Evolutionary conservation across 1,139 yeast genomes (phyloP), one percentile per base, ranked within the genome.

Genomic region (Candida sojae): DNA sequence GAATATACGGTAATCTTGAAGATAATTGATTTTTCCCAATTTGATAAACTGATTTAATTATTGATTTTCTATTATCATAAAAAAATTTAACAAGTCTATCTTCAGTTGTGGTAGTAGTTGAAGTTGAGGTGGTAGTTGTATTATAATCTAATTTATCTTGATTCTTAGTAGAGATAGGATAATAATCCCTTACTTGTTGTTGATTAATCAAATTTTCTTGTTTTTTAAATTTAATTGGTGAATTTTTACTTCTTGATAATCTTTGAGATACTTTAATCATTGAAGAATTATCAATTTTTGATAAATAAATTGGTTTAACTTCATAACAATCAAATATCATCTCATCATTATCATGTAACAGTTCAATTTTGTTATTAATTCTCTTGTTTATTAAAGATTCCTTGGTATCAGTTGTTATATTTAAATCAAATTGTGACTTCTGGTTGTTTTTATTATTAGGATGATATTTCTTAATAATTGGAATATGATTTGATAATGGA

Each of bases 201-300:
- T 26, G 9, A 26, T 26, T 26, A 8, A 26, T 26, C 4, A 26
- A 26, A 6, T 8, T 26, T 26, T 26, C 9, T 6, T 26, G 6
- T 26, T 2, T 6, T 26, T 26, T 26, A 8, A 5, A 26, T 26
- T 26, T 26, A 26, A 26, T 26, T 26, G 29, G 4, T 12, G 26
- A 30, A 25, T 47, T 47, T 23, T 49, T 45, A 28, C 49, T 44
- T 33, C 51, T 45, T 2, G 45, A 33, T 23, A 54, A 46, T 35
- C 56, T 48, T n/a, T 48, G 31, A 8, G 56, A 51, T 8, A 51
- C 53, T 5, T 55, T 48, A n/a, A 48, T 17, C 1, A 48, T 47
- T 8, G 47, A 42, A 7, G 48, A 44, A 8, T 34, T 48, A 31
- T 53, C 57, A 21, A 53, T 42, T 37, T 38, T 26, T 39, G 41